These are phyloP conservation scores for Penicillium coprophilum DNA, from an alignment of 495 filamentous ascomycete species.

Conservation along the genomic window DNA sequence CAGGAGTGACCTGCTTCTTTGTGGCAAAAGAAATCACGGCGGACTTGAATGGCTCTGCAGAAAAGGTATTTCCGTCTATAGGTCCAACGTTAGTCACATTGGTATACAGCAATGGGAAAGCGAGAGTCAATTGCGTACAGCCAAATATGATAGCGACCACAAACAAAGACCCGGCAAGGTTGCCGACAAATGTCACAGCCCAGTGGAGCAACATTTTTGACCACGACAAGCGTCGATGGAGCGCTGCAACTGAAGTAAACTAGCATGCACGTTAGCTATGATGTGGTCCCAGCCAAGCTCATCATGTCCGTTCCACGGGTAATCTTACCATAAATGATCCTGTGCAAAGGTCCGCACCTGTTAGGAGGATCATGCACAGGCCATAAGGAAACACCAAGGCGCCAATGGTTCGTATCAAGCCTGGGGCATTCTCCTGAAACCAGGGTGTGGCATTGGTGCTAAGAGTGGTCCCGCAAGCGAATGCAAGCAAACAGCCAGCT, in stretches of 20 bases:
- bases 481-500: constrained; percentile 52
- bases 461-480: constrained; percentile 53
- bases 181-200: constrained; percentile 59
- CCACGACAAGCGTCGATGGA: constrained; percentile 52
- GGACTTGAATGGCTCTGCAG: constrained; percentile 48
- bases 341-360: constrained; percentile 59
- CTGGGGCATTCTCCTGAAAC: constrained; percentile 60
- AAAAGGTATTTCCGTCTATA: constrained; percentile 57
- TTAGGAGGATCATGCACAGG: constrained; percentile 59
- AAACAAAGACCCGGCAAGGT: constrained; percentile 59
- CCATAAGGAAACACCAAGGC: constrained; percentile 60
- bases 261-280: constrained; percentile 16
- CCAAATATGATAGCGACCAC: constrained; percentile 59
- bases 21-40: constrained; percentile 53
- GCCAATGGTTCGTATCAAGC: constrained; percentile 55
- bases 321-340: constrained; percentile 55
- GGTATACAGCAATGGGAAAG: not conserved
- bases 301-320: not conserved
- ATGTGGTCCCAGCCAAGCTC: not conserved
- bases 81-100: not conserved
- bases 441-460: constrained; percentile 56
- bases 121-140: constrained; percentile 36
- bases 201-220: constrained; percentile 53
- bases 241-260: constrained; percentile 55
- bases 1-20: constrained; percentile 54